phyloP scores from a whole-genome alignment of 345 rosid species.

The Carallia pectinifolia region DNA sequence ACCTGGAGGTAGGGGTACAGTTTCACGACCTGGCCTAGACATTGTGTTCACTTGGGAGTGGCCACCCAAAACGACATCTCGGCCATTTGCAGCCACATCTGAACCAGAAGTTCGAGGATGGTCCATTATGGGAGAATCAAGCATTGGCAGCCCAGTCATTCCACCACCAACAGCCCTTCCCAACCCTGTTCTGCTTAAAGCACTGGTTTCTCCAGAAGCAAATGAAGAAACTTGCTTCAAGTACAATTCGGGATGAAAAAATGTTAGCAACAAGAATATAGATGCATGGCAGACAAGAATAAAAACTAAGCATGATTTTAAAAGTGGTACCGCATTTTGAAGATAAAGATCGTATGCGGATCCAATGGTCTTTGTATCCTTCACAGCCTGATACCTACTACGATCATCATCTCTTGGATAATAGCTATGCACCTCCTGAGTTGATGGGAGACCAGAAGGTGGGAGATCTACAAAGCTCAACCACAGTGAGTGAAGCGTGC shows the following conservation, averaged over 20 bases:
- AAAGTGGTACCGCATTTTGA: constrained; percentile 47
- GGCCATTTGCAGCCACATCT: constrained; percentile 51
- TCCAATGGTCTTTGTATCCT: constrained; percentile 69
- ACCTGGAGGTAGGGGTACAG: constrained; percentile 58
- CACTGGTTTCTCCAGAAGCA: constrained; percentile 55
- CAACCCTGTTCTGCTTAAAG: constrained; percentile 39
- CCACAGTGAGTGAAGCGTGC: not conserved
- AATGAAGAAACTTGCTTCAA: constrained; percentile 62
- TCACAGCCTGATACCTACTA: constrained; percentile 40
- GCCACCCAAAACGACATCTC: constrained; percentile 38
- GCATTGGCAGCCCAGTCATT: constrained; percentile 36
- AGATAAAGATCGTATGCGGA: constrained; percentile 82
- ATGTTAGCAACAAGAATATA: constrained; percentile 20
- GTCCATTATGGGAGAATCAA: constrained; percentile 42
- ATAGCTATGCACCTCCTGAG: constrained; percentile 50
- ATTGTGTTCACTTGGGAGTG: constrained; percentile 34
- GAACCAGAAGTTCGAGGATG: constrained; percentile 43
- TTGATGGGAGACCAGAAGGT: constrained; percentile 41
- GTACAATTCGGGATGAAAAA: constrained; percentile 24
- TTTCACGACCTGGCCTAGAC: constrained; percentile 44
- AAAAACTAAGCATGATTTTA: not conserved
- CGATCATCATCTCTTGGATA: constrained; percentile 60
- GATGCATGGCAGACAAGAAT: not conserved
- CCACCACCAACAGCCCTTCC: constrained; percentile 40
- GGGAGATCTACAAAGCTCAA: constrained; percentile 34